Evolutionary conservation across 805 yeast genomes (phyloP).

Genomic region (Pichia cephalocereana): DNA sequence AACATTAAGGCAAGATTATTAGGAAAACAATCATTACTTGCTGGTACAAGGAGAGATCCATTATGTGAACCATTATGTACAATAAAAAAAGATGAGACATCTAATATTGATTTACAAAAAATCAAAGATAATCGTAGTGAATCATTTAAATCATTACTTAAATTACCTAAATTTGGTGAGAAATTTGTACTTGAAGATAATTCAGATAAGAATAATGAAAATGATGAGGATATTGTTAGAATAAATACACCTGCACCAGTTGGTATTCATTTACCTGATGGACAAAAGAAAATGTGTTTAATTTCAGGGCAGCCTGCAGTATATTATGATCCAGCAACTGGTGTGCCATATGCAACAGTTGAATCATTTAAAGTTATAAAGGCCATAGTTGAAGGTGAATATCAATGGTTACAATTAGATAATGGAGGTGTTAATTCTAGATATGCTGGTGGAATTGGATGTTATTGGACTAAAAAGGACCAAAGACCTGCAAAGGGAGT

Average conservation of each 20-base stretch:
- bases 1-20: constrained; percentile 38
- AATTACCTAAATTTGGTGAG: constrained; percentile 59
- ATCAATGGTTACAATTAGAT: constrained; percentile 43
- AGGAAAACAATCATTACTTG: constrained; percentile 48
- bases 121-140: constrained; percentile 17
- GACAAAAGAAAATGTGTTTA: constrained; percentile 56
- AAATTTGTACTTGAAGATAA: constrained; percentile 33
- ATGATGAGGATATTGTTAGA: constrained; percentile 33
- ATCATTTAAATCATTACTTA: constrained; percentile 33
- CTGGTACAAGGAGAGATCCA: constrained; percentile 44
- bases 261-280: constrained; percentile 64
- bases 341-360: constrained; percentile 77
- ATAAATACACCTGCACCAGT: constrained; percentile 65
- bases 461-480: constrained; percentile 33
- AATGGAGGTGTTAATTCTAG: constrained; percentile 34
- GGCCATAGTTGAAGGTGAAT: constrained; percentile 46
- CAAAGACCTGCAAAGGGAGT: constrained; percentile 71
- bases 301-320: constrained; percentile 72
- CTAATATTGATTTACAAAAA: constrained; percentile 19
- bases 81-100: constrained; percentile 21
- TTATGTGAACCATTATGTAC: constrained; percentile 37
- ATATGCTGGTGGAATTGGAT: constrained; percentile 27
- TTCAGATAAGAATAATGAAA: constrained; percentile 26
- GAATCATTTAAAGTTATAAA: constrained; percentile 63
- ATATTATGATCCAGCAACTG: constrained; percentile 81